Evolutionary conservation across 306 rosid species (phyloP), one percentile per base, ranked within the genome.

Genomic region (Cucurbita ficifolia): DNA sequence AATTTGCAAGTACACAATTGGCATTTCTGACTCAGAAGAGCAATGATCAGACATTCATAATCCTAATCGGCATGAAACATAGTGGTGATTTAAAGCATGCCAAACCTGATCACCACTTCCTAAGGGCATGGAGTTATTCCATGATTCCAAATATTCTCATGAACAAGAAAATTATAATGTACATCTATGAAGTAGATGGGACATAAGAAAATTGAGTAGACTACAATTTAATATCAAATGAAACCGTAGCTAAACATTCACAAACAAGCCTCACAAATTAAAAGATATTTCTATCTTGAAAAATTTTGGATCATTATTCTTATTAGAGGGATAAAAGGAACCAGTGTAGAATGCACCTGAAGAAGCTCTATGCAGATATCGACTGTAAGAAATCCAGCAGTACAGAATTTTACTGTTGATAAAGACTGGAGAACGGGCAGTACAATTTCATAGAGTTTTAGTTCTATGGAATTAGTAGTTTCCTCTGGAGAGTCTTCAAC

Each of bases 391-490:
- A 84, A 81, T 76, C 92, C 89, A 6, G 55, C 89, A 42, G 77
- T 79, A 78, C 82, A 90, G 85, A 90, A 90, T 46, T 84, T 85
- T 54, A 84, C 83, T 69, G 92, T 82, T 18, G 88, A 78, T 70
- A 94, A 88, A 86, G 82, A 89, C 77, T 94, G 97, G 86, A 90
- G 90, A 75, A 90, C 87, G 4, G 88, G 98, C 36, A 94, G 81
- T 55, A 85, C 88, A 80, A 89, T 81, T 83, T 94, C 98, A 63
- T 86, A 84, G 38, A 87, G 82, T 77, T 87, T 86, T 78, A 89
- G 53, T 70, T 85, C 89, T 5, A 85, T 81, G 58, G 83, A 73
- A 72, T 79, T 79, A 59, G 78, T 80, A 52, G 88, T 88, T 80
- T 84, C 81, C 46, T 58, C 75, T 19, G 83, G 83, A 43, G 81